Evolutionary conservation across 371 early-diverging fungal species (phyloP).

Genomic region (Nematocida ironsii): DNA sequence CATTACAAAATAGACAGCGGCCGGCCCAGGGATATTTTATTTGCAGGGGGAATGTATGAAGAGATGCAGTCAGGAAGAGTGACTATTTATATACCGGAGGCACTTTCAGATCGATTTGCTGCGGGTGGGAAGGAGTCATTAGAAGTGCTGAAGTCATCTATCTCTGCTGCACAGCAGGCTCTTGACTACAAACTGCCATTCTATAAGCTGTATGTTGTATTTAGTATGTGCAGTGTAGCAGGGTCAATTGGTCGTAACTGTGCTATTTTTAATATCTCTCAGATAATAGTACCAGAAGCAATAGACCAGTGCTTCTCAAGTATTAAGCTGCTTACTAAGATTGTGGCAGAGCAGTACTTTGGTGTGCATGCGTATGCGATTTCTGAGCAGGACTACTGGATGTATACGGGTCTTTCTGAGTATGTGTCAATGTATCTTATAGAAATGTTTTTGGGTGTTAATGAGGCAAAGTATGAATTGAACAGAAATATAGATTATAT

Average conservation of each 20-base stretch:
- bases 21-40: slow-evolving; percentile 55
- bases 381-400: slow-evolving; percentile 59
- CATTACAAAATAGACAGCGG: slow-evolving; percentile 57
- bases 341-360: slow-evolving; percentile 62
- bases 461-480: slow-evolving; percentile 65
- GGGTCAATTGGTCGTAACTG: slow-evolving; percentile 45
- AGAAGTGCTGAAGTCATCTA: slow-evolving; percentile 22
- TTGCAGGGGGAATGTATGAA: slow-evolving; percentile 65
- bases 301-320: slow-evolving; percentile 61
- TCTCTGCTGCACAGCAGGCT: background rate
- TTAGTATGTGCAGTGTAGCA: slow-evolving; percentile 57
- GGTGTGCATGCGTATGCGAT: slow-evolving; percentile 34
- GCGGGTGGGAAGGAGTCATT: slow-evolving; percentile 38
- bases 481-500: slow-evolving; percentile 66
- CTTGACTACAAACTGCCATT: slow-evolving; percentile 48
- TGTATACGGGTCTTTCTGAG: slow-evolving; percentile 64
- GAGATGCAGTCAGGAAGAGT: slow-evolving; percentile 9
- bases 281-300: slow-evolving; percentile 58
- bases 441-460: slow-evolving; percentile 67
- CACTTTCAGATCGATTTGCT: background rate
- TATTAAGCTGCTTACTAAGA: slow-evolving; percentile 48
- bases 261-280: slow-evolving; percentile 52
- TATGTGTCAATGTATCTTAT: slow-evolving; percentile 63
- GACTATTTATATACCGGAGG: slow-evolving; percentile 1
- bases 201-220: slow-evolving; percentile 44